These are phyloP conservation scores for Sordariomycetes sp. DNA, from an alignment of 2,329 filamentous ascomycete species.

Conservation along the genomic window DNA sequence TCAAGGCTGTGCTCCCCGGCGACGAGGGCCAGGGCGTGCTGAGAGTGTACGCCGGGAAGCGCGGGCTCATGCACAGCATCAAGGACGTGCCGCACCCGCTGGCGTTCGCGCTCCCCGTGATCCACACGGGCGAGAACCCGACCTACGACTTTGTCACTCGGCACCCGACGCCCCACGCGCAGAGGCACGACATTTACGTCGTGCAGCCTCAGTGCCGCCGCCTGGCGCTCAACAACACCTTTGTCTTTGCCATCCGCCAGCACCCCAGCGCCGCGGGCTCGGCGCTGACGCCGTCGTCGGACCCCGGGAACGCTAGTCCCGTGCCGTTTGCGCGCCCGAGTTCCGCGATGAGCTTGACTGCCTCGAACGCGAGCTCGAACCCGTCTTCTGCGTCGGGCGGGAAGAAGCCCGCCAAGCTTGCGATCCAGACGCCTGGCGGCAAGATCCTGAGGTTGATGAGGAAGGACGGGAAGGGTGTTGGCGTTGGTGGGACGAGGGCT, in stretches of 20 bases:
- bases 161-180: conserved; percentile 94
- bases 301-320: conserved; percentile 36
- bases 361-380: conserved; percentile 41
- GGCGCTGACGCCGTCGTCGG: conserved; percentile 29
- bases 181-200: conserved; percentile 92
- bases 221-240: conserved; percentile 89
- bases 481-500: conserved; percentile 24
- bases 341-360: conserved; percentile 53
- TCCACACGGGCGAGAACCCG: conserved; percentile 85
- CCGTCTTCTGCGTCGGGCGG: conserved; percentile 34
- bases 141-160: conserved; percentile 85
- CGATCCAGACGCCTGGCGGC: conserved; percentile 84
- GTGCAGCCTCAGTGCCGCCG: conserved; percentile 87
- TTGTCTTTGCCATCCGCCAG: conserved; percentile 91
- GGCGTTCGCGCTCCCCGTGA: conserved; percentile 77
- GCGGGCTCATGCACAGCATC: conserved; percentile 93
- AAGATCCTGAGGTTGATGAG: conserved; percentile 85
- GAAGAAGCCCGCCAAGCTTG: conserved; percentile 86
- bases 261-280: conserved; percentile 45
- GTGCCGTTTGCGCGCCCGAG: conserved; percentile 47
- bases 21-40: conserved; percentile 82
- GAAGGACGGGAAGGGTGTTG: conserved; percentile 53
- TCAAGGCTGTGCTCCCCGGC: conserved; percentile 83
- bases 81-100: conserved; percentile 91
- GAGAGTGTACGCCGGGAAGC: conserved; percentile 87